These are phyloP conservation scores for Spathaspora passalidarum DNA, from an alignment of 805 yeast species.

Conservation along the genomic window DNA sequence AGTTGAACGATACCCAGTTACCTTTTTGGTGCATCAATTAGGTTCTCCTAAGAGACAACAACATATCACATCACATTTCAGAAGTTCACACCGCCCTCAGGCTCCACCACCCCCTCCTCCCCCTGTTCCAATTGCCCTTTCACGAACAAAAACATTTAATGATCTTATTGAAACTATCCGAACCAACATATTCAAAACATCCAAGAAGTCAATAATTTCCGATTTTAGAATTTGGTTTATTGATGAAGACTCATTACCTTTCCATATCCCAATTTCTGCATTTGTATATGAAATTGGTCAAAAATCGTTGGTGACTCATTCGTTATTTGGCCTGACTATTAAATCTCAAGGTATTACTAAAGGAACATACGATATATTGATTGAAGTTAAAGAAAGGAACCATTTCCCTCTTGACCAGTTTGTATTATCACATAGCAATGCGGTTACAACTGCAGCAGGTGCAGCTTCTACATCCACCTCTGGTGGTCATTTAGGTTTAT, in stretches of 20 bases:
- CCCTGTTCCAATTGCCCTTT: slow-evolving; percentile 18
- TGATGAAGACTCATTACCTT: slow-evolving; percentile 21
- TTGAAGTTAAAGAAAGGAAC: slow-evolving; percentile 21
- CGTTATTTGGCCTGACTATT: slow-evolving; percentile 20
- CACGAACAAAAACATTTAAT: slow-evolving; percentile 33
- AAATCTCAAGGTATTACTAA: slow-evolving; percentile 27
- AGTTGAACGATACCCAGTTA: slow-evolving; percentile 36
- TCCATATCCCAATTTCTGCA: slow-evolving; percentile 18
- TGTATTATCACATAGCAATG: background rate
- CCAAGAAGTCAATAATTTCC: slow-evolving; percentile 10
- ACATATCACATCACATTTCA: slow-evolving; percentile 1
- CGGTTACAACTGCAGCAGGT: background rate
- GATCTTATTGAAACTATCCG: slow-evolving; percentile 29
- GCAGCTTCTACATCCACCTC: background rate
- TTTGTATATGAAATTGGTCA: slow-evolving; percentile 28
- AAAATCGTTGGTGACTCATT: slow-evolving; percentile 26
- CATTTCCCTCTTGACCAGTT: slow-evolving; percentile 22
- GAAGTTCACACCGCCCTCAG: slow-evolving; percentile 5
- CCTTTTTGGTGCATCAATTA: slow-evolving; percentile 32
- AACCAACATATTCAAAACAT: slow-evolving; percentile 16
- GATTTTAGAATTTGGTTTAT: slow-evolving; percentile 39
- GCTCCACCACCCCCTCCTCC: slow-evolving; percentile 3
- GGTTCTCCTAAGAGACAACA: slow-evolving; percentile 4
- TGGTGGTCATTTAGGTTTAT: slow-evolving; percentile 55
- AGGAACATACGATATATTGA: slow-evolving; percentile 24